Evolutionary conservation across 2,329 filamentous ascomycete species (phyloP).

Genomic region (Hypoxylon sp.): DNA sequence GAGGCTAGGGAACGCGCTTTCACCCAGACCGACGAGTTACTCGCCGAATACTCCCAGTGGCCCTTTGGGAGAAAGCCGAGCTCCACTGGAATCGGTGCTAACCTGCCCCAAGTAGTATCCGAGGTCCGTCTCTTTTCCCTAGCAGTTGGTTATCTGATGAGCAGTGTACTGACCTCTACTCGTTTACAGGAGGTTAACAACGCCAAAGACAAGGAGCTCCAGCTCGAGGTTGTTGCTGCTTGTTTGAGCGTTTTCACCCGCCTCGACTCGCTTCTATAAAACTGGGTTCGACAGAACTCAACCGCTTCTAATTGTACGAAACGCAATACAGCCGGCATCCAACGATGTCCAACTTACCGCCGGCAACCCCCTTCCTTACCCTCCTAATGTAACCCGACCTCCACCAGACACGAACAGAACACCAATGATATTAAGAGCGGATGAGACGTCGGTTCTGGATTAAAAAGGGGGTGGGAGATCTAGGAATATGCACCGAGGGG

Average conservation of each 20-base stretch:
- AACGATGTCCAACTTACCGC: constrained; percentile 15
- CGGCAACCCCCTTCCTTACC: constrained; percentile 18
- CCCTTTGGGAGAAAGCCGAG: constrained; percentile 90
- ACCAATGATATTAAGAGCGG: constrained; percentile 18
- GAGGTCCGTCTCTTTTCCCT: constrained; percentile 67
- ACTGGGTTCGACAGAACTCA: constrained; percentile 7
- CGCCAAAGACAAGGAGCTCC: constrained; percentile 92
- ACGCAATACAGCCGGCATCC: constrained; percentile 29
- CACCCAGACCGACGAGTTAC: constrained; percentile 94
- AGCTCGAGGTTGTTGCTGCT: constrained; percentile 96
- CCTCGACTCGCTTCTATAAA: constrained; percentile 92
- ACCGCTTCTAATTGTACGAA: constrained; percentile 33
- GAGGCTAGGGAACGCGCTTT: constrained; percentile 95
- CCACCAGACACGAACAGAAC: constrained; percentile 10
- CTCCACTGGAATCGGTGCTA: constrained; percentile 87
- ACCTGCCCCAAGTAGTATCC: constrained; percentile 86
- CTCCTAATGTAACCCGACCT: constrained; percentile 14
- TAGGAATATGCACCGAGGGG: constrained; percentile 16
- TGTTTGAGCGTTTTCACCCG: constrained; percentile 98
- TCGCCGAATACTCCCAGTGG: constrained; percentile 98
- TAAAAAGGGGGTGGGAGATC: constrained; percentile 18
- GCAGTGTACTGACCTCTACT: constrained; percentile 22
- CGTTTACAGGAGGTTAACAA: constrained; percentile 78
- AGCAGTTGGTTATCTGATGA: neutral
- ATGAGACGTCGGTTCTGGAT: constrained; percentile 31